phyloP scores from a whole-genome alignment of 1,284 basidiomycete species.

The Gomphus bonarii region DNA sequence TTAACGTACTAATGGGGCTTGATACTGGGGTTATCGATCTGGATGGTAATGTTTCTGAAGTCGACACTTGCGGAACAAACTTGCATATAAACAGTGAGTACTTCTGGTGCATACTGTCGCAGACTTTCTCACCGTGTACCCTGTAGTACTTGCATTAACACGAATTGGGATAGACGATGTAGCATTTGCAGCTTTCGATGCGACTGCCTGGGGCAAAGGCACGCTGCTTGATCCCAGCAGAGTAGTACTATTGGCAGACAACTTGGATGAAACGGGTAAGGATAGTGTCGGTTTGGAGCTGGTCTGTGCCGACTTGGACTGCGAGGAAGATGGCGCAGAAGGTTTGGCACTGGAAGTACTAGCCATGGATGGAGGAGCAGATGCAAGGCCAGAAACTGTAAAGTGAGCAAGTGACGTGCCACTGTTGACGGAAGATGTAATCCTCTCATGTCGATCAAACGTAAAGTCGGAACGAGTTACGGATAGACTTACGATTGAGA shows the following conservation, averaged over 20 bases:
- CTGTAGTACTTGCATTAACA: not conserved
- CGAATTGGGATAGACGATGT: not conserved
- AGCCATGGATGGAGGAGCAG: constrained; percentile 6
- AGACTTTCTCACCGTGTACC: not conserved
- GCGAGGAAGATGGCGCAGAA: too few relatives aligned
- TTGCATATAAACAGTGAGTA: not conserved
- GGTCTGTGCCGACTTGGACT: not conserved
- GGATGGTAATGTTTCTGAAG: not conserved
- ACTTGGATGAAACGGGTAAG: not conserved
- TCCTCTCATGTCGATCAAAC: not conserved
- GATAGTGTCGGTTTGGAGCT: not conserved
- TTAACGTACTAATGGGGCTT: not conserved
- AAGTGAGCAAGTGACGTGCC: not conserved
- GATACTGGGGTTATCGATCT: not conserved
- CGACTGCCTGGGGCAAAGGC: not conserved
- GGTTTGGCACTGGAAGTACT: not conserved
- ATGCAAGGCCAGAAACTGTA: not conserved
- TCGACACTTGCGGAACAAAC: not conserved
- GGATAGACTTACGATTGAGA: not conserved
- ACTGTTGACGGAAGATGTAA: not conserved
- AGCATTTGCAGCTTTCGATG: not conserved
- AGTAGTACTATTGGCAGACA: not conserved
- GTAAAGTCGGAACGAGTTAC: not conserved
- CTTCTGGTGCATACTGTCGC: not conserved
- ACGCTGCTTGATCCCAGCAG: not conserved